Evolutionary conservation across 306 rosid genomes (phyloP).

Genomic region (Acmispon strigosus): DNA sequence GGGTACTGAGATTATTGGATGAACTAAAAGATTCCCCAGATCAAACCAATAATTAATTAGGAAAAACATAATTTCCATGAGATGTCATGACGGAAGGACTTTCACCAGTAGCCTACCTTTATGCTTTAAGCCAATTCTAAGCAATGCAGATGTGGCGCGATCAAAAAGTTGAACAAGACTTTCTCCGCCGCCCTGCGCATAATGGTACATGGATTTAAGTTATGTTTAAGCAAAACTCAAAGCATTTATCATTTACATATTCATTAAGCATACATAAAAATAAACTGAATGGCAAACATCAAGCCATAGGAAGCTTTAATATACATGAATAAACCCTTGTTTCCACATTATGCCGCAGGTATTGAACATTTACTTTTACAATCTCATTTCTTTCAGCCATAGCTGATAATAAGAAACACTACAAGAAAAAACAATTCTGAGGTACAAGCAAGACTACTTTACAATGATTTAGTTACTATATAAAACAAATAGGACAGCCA

Average conservation of each 20-base stretch:
- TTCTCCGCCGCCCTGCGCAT: slow-evolving; percentile 91
- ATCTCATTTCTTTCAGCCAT: neutral
- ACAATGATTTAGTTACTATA: neutral
- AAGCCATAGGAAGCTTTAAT: neutral
- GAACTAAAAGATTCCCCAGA: neutral
- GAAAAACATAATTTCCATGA: neutral
- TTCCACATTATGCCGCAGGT: neutral
- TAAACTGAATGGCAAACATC: neutral
- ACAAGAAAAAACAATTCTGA: neutral
- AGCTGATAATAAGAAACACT: neutral
- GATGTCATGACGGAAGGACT: neutral
- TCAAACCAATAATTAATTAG: neutral
- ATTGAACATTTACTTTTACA: neutral
- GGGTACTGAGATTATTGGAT: neutral
- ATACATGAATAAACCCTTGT: neutral
- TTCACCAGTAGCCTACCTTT: slow-evolving; percentile 39
- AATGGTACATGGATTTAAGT: slow-evolving; percentile 16
- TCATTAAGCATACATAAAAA: neutral
- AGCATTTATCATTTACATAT: neutral
- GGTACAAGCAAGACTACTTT: neutral
- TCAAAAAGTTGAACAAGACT: slow-evolving; percentile 67
- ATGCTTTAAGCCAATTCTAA: slow-evolving; percentile 61
- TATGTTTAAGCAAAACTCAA: slow-evolving; percentile 1
- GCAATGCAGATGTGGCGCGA: slow-evolving; percentile 67
- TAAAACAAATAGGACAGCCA: neutral